These are phyloP conservation scores for Candida sonorensis DNA, from an alignment of 805 yeast genomes.

Conservation along the genomic window DNA sequence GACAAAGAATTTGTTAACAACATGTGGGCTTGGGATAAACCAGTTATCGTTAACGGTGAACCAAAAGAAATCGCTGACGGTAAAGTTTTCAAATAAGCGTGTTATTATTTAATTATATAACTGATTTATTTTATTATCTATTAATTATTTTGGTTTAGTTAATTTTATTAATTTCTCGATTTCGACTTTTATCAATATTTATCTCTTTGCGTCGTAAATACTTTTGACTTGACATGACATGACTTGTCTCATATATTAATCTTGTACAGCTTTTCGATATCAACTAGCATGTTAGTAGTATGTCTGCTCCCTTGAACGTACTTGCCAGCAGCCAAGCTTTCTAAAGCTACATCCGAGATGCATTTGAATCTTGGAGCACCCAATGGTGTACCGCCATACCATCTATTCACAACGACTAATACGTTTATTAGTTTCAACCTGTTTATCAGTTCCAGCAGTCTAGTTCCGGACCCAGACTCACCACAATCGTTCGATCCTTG, in stretches of 20 bases:
- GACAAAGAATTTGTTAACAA: conserved; percentile 77
- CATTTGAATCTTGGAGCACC: conserved; percentile 69
- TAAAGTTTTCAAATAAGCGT: conserved; percentile 83
- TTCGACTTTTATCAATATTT: no score
- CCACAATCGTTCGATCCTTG: conserved; percentile 69
- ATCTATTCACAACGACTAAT: conserved; percentile 63
- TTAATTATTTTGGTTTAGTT: no score
- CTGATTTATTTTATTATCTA: neutral
- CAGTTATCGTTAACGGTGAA: conserved; percentile 74
- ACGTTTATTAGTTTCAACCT: conserved; percentile 44
- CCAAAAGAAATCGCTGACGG: conserved; percentile 90
- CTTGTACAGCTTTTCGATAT: conserved; percentile 4
- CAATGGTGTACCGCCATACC: conserved; percentile 77
- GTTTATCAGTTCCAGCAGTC: conserved; percentile 49
- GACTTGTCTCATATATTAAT: no score
- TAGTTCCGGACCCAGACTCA: conserved; percentile 66
- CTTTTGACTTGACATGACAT: no score
- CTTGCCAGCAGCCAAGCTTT: conserved; percentile 38
- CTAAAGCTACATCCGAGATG: conserved; percentile 50
- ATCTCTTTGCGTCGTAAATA: no score
- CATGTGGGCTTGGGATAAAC: conserved; percentile 99
- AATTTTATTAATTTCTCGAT: no score
- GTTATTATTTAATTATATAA: neutral
- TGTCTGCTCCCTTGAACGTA: conserved; percentile 10
- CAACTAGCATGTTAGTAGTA: conserved; percentile 9